These are phyloP conservation scores for Corinectria fuckeliana DNA, from an alignment of 2,329 filamentous ascomycete species.

Conservation along the genomic window DNA sequence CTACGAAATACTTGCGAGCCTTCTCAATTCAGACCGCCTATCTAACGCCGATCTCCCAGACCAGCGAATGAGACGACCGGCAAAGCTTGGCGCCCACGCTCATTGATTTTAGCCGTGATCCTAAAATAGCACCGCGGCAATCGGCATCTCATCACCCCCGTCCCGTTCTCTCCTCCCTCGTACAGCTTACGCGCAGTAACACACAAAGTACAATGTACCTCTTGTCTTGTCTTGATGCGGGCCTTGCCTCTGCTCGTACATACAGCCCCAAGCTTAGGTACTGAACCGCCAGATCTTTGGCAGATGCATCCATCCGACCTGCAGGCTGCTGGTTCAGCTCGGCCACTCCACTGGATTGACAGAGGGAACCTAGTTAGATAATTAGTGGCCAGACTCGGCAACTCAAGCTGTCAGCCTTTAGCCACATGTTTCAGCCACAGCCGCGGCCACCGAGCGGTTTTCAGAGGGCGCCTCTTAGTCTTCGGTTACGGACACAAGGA, in stretches of 20 bases:
- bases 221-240: not conserved
- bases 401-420: not conserved
- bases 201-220: not conserved
- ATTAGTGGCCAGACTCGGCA: no score
- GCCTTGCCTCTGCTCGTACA: no score
- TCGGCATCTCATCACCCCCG: conserved; percentile 14
- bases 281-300: not conserved
- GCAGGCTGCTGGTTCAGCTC: not conserved
- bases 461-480: no score
- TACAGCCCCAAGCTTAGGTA: no score
- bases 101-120: conserved; percentile 5
- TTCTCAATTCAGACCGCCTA: conserved; percentile 16
- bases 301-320: not conserved
- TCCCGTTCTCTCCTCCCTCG: not conserved
- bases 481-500: not conserved
- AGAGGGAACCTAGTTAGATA: no score
- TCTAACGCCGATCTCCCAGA: conserved; percentile 1
- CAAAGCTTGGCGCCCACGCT: not conserved
- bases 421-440: not conserved
- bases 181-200: not conserved
- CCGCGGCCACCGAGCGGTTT: no score
- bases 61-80: conserved; percentile 23
- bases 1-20: no score
- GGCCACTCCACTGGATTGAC: no score
- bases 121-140: conserved; percentile 20